Percentiles rank a stretch among this genome's conserved stretches.
These are phyloP conservation scores for Wickerhamomyces pijperi DNA, from an alignment of 805 yeast species.

Conservation along the genomic window DNA sequence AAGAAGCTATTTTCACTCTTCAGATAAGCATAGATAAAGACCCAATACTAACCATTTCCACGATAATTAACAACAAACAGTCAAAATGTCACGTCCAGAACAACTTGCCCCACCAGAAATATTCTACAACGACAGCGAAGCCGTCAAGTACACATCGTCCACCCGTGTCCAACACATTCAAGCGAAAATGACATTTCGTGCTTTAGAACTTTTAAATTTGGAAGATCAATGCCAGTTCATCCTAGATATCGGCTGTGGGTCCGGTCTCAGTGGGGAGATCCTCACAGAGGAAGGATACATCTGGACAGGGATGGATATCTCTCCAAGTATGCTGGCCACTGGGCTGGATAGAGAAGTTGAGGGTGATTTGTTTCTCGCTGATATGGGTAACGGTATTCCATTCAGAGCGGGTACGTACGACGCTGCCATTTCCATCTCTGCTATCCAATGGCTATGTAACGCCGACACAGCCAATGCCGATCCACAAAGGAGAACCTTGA, in stretches of 20 bases:
- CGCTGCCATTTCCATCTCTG: slow-evolving; percentile 91
- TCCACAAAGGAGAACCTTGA: slow-evolving; percentile 69
- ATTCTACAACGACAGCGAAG: slow-evolving; percentile 85
- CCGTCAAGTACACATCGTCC: slow-evolving; percentile 80
- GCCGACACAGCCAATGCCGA: slow-evolving; percentile 79
- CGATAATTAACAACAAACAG: too few relatives aligned
- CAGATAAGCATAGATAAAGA: too few relatives aligned
- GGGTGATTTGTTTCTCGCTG: slow-evolving; percentile 86
- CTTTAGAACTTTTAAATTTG: slow-evolving; percentile 75
- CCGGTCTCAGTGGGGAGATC: slow-evolving; percentile 92
- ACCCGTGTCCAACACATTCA: slow-evolving; percentile 98
- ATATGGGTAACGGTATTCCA: slow-evolving; percentile 90
- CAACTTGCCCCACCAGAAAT: slow-evolving; percentile 94
- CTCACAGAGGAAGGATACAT: slow-evolving; percentile 85
- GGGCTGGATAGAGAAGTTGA: slow-evolving; percentile 88
- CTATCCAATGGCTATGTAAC: slow-evolving; percentile 96
- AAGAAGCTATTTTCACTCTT: too few relatives aligned
- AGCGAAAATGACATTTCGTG: slow-evolving; percentile 93
- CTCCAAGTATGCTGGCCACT: slow-evolving; percentile 92
- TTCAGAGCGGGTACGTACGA: slow-evolving; percentile 95
- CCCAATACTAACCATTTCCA: too few relatives aligned
- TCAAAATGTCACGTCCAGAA: slow-evolving; percentile 85
- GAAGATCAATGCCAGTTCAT: slow-evolving; percentile 53
- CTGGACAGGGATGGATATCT: slow-evolving; percentile 95
- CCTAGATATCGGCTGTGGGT: slow-evolving; percentile 93